Base-by-base conservation (phyloP, 2,329 filamentous ascomycete genomes). In the Botrytis fabae region DNA sequence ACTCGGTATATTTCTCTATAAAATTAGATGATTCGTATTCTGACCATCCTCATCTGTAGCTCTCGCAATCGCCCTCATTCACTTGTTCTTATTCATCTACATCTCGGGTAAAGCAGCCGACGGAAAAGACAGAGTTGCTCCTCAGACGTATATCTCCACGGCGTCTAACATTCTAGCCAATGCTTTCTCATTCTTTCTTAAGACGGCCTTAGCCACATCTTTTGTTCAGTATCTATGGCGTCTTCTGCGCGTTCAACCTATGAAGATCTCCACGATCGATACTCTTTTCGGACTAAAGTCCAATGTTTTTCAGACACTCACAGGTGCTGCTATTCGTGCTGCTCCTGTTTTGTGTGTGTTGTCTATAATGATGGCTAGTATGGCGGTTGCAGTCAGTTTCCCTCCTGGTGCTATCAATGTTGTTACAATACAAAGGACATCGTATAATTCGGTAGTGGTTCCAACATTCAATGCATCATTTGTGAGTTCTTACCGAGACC, bases 231-330 rank as follows among this genome's bases (percentile, higher is more conserved):
- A 78, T 64, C 74, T 79, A 16, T 79, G 76, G 77, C 70, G 70
- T 38, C 72, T 79, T 5, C 35, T 79, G 20, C 72, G 77, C 32
- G 70, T 46, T 3, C 69, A 73, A 22, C 46, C 75, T 4, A 78
- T 79, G 76, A 77, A 75, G 70, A 76, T 79, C 1, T 79, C 77
- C 1, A 78, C 75, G 2, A 78, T 79, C 22, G 77, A 78, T 40
- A 28, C 65, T 10, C 57, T 78, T 18, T 78, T 77, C 63, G 69
- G 28, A 4, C 68, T 78, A 44, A 66, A 75, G 51, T 66, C 76
- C 6, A 78, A 78, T 62, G 70, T 73, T 12, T 73, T 78, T 40
- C 38, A 73, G 8, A 54, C 78, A 0, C 70, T 74, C 8, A 74
- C 51, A 42, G 16, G 42, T 9, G 68, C 74, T 16, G 73, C 71